Evolutionary conservation across 352 stramenopile genomes (phyloP).

Genomic region (Aphanomyces stellatus): DNA sequence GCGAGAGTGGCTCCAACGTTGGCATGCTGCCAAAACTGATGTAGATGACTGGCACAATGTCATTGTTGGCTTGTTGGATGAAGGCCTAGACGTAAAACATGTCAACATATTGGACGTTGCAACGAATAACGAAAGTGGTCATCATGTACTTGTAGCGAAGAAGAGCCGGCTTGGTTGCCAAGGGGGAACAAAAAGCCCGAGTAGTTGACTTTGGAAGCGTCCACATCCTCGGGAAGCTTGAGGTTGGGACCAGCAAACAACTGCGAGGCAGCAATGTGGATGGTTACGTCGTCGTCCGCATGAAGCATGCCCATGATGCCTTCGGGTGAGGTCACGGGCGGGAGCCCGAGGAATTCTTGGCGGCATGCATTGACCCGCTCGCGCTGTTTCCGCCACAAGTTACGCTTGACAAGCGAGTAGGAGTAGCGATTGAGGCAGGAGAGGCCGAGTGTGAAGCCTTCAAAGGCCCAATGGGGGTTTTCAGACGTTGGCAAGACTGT

Average conservation of each 20-base stretch:
- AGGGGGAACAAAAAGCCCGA: not conserved
- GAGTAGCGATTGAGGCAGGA: not conserved
- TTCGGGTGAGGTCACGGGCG: not conserved
- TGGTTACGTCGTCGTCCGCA: not conserved
- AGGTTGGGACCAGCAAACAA: not conserved
- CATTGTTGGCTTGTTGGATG: no score
- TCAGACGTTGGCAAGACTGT: not conserved
- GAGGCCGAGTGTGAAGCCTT: not conserved
- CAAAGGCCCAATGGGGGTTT: constrained; percentile 1
- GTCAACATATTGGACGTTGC: not conserved
- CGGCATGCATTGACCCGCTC: constrained; percentile 6
- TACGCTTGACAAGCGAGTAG: not conserved
- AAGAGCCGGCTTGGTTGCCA: not conserved
- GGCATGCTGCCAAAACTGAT: constrained; percentile 11
- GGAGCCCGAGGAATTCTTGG: not conserved
- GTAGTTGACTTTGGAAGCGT: not conserved
- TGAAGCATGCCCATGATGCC: not conserved
- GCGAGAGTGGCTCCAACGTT: not conserved
- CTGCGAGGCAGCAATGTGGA: not conserved
- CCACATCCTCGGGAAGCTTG: not conserved
- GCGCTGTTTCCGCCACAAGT: not conserved
- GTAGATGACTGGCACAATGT: constrained; percentile 7
- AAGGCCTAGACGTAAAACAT: not conserved
- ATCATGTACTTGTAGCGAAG: not conserved
- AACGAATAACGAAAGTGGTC: not conserved